phyloP scores from a whole-genome alignment of 345 rosid genomes.

The Rubroshorea leprosula region DNA sequence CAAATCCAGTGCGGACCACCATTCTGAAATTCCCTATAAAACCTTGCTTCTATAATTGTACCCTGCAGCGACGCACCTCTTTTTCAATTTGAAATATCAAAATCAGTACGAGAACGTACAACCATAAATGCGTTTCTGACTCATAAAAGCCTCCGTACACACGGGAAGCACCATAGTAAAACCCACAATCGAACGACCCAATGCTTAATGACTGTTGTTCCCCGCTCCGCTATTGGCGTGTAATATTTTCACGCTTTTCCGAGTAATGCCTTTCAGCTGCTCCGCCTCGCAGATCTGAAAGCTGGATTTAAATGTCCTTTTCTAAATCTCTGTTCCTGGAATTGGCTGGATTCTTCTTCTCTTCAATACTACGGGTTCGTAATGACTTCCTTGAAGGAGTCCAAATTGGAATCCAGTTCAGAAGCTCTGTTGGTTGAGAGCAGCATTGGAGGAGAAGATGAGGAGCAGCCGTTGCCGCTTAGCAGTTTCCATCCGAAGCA shows the following conservation, averaged over 20 bases:
- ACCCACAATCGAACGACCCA: background rate
- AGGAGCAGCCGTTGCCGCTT: conserved; percentile 10
- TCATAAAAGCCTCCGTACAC: background rate
- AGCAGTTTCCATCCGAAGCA: background rate
- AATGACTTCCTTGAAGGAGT: background rate
- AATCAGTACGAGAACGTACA: no score
- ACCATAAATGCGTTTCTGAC: no score
- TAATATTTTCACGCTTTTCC: background rate
- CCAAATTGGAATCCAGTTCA: background rate
- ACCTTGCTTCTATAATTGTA: no score
- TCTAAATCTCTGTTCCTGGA: background rate
- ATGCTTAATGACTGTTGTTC: background rate
- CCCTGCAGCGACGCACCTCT: no score
- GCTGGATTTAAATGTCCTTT: background rate
- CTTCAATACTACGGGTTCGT: no score
- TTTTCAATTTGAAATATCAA: no score
- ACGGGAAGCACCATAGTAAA: background rate
- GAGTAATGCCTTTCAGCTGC: background rate
- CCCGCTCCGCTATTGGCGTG: background rate
- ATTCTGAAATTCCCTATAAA: no score
- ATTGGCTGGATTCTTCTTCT: no score
- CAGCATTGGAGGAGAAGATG: background rate
- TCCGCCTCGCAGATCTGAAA: background rate
- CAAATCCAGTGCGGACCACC: no score
- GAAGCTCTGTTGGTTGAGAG: background rate